Evolutionary conservation across 306 rosid genomes (phyloP).

Genomic region (Inga leiocalycina): DNA sequence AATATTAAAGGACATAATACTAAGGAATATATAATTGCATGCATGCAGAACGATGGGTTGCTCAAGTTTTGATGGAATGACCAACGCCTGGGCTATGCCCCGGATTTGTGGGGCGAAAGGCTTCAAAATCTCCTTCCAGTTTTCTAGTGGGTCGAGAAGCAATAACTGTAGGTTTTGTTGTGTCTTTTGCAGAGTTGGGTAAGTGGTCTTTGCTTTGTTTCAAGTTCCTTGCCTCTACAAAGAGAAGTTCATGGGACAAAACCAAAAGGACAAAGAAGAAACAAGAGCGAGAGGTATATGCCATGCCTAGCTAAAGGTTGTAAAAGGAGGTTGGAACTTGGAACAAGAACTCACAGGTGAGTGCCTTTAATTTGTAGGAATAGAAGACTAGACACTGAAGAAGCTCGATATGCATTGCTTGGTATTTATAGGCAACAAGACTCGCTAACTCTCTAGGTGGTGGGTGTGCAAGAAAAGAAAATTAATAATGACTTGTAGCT

Average conservation of each 20-base stretch:
- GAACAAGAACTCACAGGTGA: background rate
- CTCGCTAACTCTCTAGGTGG: background rate
- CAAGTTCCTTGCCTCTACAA: slow-evolving; percentile 55
- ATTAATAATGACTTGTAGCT: background rate
- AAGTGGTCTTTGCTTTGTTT: slow-evolving; percentile 28
- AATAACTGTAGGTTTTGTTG: background rate
- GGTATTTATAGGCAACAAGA: slow-evolving; percentile 6
- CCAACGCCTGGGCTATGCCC: slow-evolving; percentile 90
- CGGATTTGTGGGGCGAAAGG: slow-evolving; percentile 73
- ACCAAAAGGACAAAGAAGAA: slow-evolving; percentile 50
- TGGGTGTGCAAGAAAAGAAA: background rate
- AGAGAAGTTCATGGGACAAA: slow-evolving; percentile 51
- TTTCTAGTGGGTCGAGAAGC: slow-evolving; percentile 16
- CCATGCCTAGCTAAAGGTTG: slow-evolving; percentile 48
- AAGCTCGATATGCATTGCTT: background rate
- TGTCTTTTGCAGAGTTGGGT: background rate
- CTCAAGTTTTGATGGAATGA: slow-evolving; percentile 56
- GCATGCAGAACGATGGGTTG: background rate
- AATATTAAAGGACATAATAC: background rate
- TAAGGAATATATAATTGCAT: background rate
- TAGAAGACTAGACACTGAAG: background rate
- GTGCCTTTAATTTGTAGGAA: background rate
- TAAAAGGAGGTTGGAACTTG: background rate
- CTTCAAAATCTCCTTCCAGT: slow-evolving; percentile 42
- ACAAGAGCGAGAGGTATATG: slow-evolving; percentile 41